These are phyloP conservation scores for Jaapia argillacea DNA, from an alignment of 768 basidiomycete species.

Conservation along the genomic window DNA sequence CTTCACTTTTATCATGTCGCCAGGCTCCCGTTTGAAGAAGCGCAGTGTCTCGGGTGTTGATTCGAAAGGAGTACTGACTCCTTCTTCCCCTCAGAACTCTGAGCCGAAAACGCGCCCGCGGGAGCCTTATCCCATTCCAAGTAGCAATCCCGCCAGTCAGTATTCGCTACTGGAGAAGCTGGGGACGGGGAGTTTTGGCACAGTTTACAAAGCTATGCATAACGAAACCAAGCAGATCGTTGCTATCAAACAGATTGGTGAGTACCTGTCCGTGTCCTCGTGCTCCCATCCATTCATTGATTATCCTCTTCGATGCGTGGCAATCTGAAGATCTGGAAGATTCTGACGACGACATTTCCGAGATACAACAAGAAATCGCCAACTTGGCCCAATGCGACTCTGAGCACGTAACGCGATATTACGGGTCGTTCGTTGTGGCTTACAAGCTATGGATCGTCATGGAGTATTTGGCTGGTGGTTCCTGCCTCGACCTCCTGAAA, in stretches of 20 bases:
- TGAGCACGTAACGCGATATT: slow-evolving; percentile 93
- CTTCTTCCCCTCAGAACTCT: slow-evolving; percentile 25
- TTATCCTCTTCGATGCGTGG: neutral
- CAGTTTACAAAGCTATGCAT: slow-evolving; percentile 95
- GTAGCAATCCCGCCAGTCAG: slow-evolving; percentile 77
- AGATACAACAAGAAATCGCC: slow-evolving; percentile 98
- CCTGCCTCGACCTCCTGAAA: slow-evolving; percentile 92
- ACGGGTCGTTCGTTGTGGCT: slow-evolving; percentile 91
- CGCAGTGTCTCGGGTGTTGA: slow-evolving; percentile 13
- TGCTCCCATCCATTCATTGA: neutral
- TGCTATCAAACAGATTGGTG: slow-evolving; percentile 97
- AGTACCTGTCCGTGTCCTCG: slow-evolving; percentile 15
- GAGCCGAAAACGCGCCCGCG: slow-evolving; percentile 31
- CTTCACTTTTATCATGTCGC: no score
- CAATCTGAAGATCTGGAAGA: slow-evolving; percentile 76
- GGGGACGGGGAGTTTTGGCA: slow-evolving; percentile 96
- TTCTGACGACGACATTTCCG: slow-evolving; percentile 96
- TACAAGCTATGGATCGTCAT: slow-evolving; percentile 99
- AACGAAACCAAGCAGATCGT: slow-evolving; percentile 91
- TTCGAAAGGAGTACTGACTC: slow-evolving; percentile 27
- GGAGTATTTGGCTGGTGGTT: slow-evolving; percentile 99
- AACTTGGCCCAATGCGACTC: slow-evolving; percentile 94
- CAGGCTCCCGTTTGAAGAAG: slow-evolving; percentile 34
- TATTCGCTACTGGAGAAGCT: slow-evolving; percentile 92
- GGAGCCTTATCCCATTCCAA: slow-evolving; percentile 63